Evolutionary conservation across 768 basidiomycete genomes (phyloP), one percentile per base, ranked within the genome.

Genomic region (Xerocomellus intermedius): DNA sequence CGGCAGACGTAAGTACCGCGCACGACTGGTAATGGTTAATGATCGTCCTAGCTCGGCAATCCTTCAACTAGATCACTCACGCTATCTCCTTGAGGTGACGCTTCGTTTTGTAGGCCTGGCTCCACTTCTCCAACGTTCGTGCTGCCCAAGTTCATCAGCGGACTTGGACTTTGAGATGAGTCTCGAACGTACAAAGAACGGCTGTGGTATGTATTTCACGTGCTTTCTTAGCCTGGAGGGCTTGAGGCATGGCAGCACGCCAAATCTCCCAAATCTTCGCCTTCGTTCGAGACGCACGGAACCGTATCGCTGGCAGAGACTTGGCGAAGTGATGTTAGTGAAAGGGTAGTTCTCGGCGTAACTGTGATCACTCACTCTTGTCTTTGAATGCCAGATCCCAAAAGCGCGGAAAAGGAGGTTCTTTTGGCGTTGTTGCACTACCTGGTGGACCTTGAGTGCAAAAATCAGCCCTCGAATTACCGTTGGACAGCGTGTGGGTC

Each of bases 221-320:
- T 28, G 90, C 92, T 57, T 75, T 74, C 65, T 82, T 87, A 28
- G 77, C 78, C 65, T 83, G 82, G 36, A 87, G 67, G 21, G 84
- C 89, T 55, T 79, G 79, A 16, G 91, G 89, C 79, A 94, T 84
- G 22, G 79, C 80, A 46, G 77, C 78, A 45, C 80, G 76, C 91
- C 91, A 92, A 30, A 69, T 73, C 30, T 75, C 70, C 82, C 89
- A 90, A 54, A 77, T 79, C 58, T 79, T 83, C 8, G 71, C 69
- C 69, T 88, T 91, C 35, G 78, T 66, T 56, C 81, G 77, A 19
- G 74, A 79, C 1, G 86, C 82, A 69, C 86, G 79, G 68, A 93
- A 90, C 28, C 82, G 83, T 54, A 94, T 82, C 9, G 91, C 92
- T 22, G 91, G 90, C 10, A 91, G 74, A 16, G 87, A 84, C 89